Percentiles rank a stretch among this genome's conserved stretches.
Evolutionary conservation across 2,329 filamentous ascomycete genomes (phyloP).

Genomic region (Elsinoe perseae): DNA sequence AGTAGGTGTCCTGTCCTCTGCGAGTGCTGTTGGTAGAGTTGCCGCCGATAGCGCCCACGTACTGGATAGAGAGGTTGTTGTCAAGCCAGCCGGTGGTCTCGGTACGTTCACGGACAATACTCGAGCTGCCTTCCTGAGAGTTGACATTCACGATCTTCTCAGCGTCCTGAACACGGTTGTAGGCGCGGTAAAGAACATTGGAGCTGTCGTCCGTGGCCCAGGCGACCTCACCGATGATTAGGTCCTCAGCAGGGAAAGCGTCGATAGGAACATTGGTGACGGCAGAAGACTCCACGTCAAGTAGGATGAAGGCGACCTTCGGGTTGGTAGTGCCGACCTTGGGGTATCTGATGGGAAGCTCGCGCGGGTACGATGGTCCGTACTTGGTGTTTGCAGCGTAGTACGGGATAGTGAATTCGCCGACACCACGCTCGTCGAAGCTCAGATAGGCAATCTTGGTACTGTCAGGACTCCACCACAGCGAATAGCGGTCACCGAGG

Average conservation of each 20-base stretch:
- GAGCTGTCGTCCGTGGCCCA: constrained; percentile 58
- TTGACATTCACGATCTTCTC: constrained; percentile 57
- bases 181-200: constrained; percentile 57
- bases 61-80: constrained; percentile 49
- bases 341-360: constrained; percentile 58
- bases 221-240: constrained; percentile 59
- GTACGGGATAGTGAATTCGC: constrained; percentile 58
- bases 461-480: constrained; percentile 53
- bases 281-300: constrained; percentile 45
- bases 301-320: constrained; percentile 52
- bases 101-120: constrained; percentile 49
- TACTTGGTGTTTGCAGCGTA: constrained; percentile 53
- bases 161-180: constrained; percentile 60
- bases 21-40: constrained; percentile 29
- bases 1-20: constrained; percentile 41
- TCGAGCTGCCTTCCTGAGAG: constrained; percentile 40
- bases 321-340: constrained; percentile 63
- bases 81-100: constrained; percentile 57
- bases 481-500: constrained; percentile 42
- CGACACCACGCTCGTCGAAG: constrained; percentile 59
- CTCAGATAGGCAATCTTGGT: constrained; percentile 48
- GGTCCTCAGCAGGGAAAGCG: constrained; percentile 52
- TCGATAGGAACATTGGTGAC: constrained; percentile 45
- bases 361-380: constrained; percentile 54
- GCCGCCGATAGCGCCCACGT: constrained; percentile 41